These are phyloP conservation scores for Lachancea nothofagi DNA, from an alignment of 805 yeast genomes.

Conservation along the genomic window DNA sequence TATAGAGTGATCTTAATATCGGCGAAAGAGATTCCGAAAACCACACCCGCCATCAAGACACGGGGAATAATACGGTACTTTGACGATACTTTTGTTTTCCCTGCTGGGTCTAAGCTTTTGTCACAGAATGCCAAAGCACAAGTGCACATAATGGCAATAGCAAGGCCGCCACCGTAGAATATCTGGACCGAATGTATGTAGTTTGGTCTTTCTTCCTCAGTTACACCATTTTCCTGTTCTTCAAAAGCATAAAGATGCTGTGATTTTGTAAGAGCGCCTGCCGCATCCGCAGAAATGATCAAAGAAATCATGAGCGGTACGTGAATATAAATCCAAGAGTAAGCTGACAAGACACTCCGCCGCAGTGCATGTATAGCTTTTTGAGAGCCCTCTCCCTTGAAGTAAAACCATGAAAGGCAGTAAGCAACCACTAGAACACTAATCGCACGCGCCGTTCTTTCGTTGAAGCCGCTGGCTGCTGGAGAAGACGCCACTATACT, in stretches of 20 bases:
- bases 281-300: conserved; percentile 11
- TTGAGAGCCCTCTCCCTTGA: too few species aligned
- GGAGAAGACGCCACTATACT: conserved; percentile 49
- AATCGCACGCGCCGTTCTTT: too few species aligned
- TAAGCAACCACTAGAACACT: too few species aligned
- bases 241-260: conserved; percentile 2
- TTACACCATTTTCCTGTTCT: not conserved
- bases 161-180: conserved; percentile 1
- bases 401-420: too few species aligned
- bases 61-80: not conserved
- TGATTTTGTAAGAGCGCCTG: conserved; percentile 7
- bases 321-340: conserved; percentile 7
- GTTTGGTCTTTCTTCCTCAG: not conserved
- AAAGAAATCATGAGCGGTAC: conserved; percentile 7
- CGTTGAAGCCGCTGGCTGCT: too few species aligned
- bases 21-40: conserved; percentile 6
- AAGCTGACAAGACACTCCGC: too few species aligned
- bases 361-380: too few species aligned
- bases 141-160: not conserved
- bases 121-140: not conserved
- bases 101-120: not conserved
- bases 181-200: conserved; percentile 3
- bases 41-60: not conserved
- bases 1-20: conserved; percentile 4
- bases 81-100: not conserved